Conservation (phyloP, 176 grass and related monocot genomes). For the Pharus latifolius region DNA sequence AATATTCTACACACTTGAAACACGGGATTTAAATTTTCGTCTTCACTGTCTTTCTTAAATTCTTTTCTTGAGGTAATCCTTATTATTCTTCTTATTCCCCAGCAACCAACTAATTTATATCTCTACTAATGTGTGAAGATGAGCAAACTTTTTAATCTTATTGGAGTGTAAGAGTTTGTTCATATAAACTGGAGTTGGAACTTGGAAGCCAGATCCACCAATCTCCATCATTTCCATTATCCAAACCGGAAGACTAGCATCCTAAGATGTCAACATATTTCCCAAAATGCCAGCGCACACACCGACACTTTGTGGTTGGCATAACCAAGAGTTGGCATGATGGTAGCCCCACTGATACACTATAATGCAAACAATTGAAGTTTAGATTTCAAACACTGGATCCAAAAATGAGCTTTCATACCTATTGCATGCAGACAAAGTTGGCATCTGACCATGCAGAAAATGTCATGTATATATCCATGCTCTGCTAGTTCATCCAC, state of each 20-base stretch:
- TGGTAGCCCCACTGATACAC: neutral
- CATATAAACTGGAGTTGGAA: neutral
- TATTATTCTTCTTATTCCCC: neutral
- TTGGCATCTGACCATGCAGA: constrained; percentile 1
- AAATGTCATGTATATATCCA: constrained; percentile 1
- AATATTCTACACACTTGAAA: too few species aligned
- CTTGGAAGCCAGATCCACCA: neutral
- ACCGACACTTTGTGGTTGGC: neutral
- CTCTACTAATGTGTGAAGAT: neutral
- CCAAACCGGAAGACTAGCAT: neutral
- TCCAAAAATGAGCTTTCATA: neutral
- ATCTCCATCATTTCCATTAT: neutral
- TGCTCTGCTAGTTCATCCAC: neutral
- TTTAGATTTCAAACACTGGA: neutral
- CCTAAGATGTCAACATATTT: neutral
- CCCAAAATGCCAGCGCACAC: neutral
- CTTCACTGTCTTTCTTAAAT: neutral
- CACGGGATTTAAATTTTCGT: too few species aligned
- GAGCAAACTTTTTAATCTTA: neutral
- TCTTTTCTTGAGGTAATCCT: neutral
- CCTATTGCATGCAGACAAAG: neutral
- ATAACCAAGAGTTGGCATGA: neutral
- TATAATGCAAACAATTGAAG: constrained; percentile 7
- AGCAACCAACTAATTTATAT: neutral
- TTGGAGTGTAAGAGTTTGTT: neutral